phyloP scores from a whole-genome alignment of 768 basidiomycete species.

The Cyclocybe cylindracea region DNA sequence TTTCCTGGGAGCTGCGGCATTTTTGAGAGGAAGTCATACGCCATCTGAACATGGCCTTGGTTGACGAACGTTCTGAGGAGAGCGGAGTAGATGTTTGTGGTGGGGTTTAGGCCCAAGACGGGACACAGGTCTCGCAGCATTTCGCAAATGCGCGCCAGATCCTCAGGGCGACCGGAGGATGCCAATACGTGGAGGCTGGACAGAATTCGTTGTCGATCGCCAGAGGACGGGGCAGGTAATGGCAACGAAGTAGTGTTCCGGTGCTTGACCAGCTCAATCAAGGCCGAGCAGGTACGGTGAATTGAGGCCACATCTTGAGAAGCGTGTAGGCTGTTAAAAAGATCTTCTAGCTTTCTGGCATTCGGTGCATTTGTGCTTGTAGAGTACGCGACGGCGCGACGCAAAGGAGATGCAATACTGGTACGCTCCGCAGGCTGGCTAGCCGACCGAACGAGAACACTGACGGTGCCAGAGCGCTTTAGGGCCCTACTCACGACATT shows the following conservation, averaged over 20 bases:
- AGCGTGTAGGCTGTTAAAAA: slow-evolving; percentile 12
- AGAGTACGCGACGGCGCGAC: slow-evolving; percentile 9
- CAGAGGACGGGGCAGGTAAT: slow-evolving; percentile 7
- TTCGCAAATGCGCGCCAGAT: slow-evolving; percentile 54
- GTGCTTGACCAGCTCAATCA: slow-evolving; percentile 26
- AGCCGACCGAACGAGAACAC: slow-evolving; percentile 18
- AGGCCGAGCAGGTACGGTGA: slow-evolving; percentile 36
- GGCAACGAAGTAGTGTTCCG: neutral
- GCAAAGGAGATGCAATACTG: slow-evolving; percentile 1
- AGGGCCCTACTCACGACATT: slow-evolving; percentile 58
- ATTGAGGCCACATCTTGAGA: slow-evolving; percentile 24
- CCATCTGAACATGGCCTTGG: slow-evolving; percentile 42
- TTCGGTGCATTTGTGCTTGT: slow-evolving; percentile 1
- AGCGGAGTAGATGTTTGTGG: slow-evolving; percentile 46
- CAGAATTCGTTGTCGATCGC: slow-evolving; percentile 32
- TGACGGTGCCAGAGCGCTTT: slow-evolving; percentile 33
- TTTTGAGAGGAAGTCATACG: slow-evolving; percentile 50
- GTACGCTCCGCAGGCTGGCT: slow-evolving; percentile 6
- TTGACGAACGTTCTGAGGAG: slow-evolving; percentile 51
- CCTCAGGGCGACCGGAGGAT: slow-evolving; percentile 49
- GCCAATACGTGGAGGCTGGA: slow-evolving; percentile 47
- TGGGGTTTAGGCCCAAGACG: slow-evolving; percentile 46
- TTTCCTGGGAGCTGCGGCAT: slow-evolving; percentile 53
- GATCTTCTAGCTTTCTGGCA: slow-evolving; percentile 4
- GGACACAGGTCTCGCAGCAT: slow-evolving; percentile 51